Conservation (phyloP, 2,329 filamentous ascomycete genomes). For the Aspergillus carbonarius region DNA sequence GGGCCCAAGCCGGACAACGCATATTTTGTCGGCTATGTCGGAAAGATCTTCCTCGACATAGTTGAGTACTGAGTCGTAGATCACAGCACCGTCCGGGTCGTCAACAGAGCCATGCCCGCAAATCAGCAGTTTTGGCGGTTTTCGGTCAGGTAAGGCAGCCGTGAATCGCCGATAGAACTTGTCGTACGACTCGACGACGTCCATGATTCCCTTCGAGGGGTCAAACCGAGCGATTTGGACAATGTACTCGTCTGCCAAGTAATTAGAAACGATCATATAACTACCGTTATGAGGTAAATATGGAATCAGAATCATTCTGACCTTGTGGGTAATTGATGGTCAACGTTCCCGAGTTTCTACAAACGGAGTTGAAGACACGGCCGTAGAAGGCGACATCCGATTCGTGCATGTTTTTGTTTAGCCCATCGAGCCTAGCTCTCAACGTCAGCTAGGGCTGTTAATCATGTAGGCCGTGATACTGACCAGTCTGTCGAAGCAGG, state of each 20-base stretch:
- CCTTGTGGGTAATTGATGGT: constrained; percentile 41
- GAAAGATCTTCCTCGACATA: constrained; percentile 64
- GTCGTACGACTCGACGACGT: constrained; percentile 73
- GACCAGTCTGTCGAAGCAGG: constrained; percentile 79
- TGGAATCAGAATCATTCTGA: constrained; percentile 11
- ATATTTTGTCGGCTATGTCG: constrained; percentile 64
- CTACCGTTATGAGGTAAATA: neutral
- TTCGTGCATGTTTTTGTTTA: constrained; percentile 71
- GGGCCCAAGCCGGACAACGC: constrained; percentile 73
- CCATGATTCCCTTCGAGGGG: constrained; percentile 77
- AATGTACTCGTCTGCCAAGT: constrained; percentile 66
- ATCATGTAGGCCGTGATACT: constrained; percentile 16
- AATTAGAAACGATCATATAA: neutral
- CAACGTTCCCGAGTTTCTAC: constrained; percentile 55
- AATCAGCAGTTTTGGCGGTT: constrained; percentile 69
- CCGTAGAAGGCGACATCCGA: constrained; percentile 74
- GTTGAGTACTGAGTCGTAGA: constrained; percentile 71
- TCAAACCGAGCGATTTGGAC: constrained; percentile 80
- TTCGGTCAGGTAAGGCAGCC: constrained; percentile 47
- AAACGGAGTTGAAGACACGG: constrained; percentile 67
- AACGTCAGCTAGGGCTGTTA: neutral
- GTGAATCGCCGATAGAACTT: constrained; percentile 65
- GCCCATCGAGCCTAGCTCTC: constrained; percentile 63
- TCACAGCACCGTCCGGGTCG: constrained; percentile 70
- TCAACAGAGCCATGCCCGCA: constrained; percentile 79